Evolutionary conservation across 495 filamentous ascomycete species (phyloP).

Genomic region (Lasiosphaeriaceae sp.): DNA sequence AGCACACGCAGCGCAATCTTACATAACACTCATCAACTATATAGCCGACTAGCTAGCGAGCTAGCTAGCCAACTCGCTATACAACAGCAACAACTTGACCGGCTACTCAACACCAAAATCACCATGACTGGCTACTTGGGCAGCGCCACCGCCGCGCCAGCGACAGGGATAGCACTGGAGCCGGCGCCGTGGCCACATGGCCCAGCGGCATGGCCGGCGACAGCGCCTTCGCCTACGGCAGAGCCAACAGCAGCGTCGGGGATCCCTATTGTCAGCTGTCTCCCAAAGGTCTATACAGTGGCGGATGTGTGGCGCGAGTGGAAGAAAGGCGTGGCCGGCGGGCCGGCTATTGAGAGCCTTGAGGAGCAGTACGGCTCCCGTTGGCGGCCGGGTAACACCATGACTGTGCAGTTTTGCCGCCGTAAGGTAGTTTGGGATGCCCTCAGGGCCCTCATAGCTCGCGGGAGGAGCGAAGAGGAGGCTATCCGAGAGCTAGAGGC

Average conservation of each 20-base stretch:
- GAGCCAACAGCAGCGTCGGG: background rate
- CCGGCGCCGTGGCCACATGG: no score
- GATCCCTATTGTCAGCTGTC: background rate
- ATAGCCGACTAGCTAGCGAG: slow-evolving; percentile 4
- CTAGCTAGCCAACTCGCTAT: slow-evolving; percentile 2
- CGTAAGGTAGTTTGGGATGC: slow-evolving; percentile 3
- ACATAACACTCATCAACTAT: slow-evolving; percentile 2
- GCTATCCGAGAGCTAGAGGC: slow-evolving; percentile 1
- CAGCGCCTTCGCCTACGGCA: background rate
- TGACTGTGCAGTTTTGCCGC: slow-evolving; percentile 4
- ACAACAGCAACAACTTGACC: slow-evolving; percentile 6
- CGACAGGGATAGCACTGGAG: background rate
- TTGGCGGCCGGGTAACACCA: background rate
- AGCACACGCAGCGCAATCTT: slow-evolving; percentile 3
- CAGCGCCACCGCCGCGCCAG: background rate
- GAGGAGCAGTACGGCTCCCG: slow-evolving; percentile 2
- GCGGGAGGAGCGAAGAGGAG: slow-evolving; percentile 4
- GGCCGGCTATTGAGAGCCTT: slow-evolving; percentile 4
- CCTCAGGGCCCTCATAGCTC: slow-evolving; percentile 3
- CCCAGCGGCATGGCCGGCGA: no score
- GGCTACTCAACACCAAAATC: slow-evolving; percentile 2
- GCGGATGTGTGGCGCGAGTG: slow-evolving; percentile 1
- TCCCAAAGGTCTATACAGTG: slow-evolving; percentile 2
- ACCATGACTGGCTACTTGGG: slow-evolving; percentile 1
- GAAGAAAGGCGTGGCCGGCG: slow-evolving; percentile 1